phyloP scores from a whole-genome alignment of 257 asterid species.

The Nicotiana attenuata region DNA sequence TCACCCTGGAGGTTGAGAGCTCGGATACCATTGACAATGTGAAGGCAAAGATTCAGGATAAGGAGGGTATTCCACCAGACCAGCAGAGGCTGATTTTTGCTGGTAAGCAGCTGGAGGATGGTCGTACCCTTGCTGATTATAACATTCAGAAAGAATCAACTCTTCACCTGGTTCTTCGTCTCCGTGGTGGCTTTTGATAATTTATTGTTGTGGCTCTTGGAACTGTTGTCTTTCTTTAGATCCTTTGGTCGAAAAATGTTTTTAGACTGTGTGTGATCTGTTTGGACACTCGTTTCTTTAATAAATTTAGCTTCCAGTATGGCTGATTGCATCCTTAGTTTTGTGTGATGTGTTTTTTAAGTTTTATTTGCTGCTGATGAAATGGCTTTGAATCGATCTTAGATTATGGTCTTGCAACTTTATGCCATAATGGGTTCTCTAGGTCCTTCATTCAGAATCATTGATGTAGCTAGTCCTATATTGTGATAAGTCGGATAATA shows the following conservation, averaged over 20 bases:
- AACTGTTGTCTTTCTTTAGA: background rate
- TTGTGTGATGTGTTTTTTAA: background rate
- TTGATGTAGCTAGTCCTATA: too few species aligned
- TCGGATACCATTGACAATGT: background rate
- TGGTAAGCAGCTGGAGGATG: conserved; percentile 17
- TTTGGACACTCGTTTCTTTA: background rate
- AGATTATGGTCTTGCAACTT: background rate
- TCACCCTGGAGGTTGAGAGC: background rate
- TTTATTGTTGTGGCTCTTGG: background rate
- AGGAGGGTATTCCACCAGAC: background rate
- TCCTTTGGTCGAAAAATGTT: background rate
- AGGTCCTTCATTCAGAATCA: background rate
- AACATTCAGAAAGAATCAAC: conserved; percentile 11
- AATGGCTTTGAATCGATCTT: background rate
- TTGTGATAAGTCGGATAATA: background rate
- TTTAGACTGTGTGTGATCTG: background rate
- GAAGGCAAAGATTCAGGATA: conserved; percentile 8
- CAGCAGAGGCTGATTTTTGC: conserved; percentile 12
- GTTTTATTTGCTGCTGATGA: background rate
- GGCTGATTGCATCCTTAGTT: background rate
- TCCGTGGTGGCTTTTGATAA: conserved; percentile 7
- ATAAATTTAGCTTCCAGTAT: background rate
- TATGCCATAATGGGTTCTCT: background rate
- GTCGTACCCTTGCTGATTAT: conserved; percentile 8
- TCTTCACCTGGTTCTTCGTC: conserved; percentile 6